Evolutionary conservation across 1,284 basidiomycete species (phyloP).

Genomic region (Xanthoconium separans): DNA sequence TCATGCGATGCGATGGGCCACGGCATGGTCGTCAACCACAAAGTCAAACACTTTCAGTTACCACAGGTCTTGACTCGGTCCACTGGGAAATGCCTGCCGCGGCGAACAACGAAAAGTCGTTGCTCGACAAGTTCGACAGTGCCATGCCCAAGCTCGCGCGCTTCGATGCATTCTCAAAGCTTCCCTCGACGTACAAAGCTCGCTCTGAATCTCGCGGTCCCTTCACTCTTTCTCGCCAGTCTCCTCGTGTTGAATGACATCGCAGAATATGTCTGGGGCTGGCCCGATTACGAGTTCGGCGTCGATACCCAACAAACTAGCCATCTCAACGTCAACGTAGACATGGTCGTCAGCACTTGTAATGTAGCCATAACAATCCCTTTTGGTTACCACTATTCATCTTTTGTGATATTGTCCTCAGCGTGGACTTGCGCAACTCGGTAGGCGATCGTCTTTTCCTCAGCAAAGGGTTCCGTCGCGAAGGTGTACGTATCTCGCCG

Average conservation of each 20-base stretch:
- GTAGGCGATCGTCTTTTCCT: slow-evolving; percentile 90
- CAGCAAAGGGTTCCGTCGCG: slow-evolving; percentile 80
- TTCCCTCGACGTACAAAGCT: slow-evolving; percentile 84
- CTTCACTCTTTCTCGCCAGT: slow-evolving; percentile 76
- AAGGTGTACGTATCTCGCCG: slow-evolving; percentile 60
- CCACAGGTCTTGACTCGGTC: neutral
- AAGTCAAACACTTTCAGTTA: neutral
- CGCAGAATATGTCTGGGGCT: slow-evolving; percentile 89
- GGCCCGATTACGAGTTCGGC: slow-evolving; percentile 83
- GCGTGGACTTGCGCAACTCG: slow-evolving; percentile 89
- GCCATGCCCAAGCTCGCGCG: slow-evolving; percentile 41
- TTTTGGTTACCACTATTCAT: neutral
- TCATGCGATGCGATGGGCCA: no score
- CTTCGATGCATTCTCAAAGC: slow-evolving; percentile 88
- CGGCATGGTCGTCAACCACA: no score
- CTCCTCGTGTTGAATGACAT: slow-evolving; percentile 84
- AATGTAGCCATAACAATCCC: slow-evolving; percentile 36
- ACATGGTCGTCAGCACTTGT: slow-evolving; percentile 90
- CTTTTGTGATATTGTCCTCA: slow-evolving; percentile 56
- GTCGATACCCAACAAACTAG: slow-evolving; percentile 68
- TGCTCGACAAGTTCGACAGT: slow-evolving; percentile 35
- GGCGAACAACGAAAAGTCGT: slow-evolving; percentile 6
- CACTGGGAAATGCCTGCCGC: neutral
- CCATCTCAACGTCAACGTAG: slow-evolving; percentile 83
- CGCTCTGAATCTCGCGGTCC: slow-evolving; percentile 87